Percentiles rank a stretch among this genome's conserved stretches.
phyloP scores from a whole-genome alignment of 108 stramenopile species.

The Cyclotella kingstonii region DNA sequence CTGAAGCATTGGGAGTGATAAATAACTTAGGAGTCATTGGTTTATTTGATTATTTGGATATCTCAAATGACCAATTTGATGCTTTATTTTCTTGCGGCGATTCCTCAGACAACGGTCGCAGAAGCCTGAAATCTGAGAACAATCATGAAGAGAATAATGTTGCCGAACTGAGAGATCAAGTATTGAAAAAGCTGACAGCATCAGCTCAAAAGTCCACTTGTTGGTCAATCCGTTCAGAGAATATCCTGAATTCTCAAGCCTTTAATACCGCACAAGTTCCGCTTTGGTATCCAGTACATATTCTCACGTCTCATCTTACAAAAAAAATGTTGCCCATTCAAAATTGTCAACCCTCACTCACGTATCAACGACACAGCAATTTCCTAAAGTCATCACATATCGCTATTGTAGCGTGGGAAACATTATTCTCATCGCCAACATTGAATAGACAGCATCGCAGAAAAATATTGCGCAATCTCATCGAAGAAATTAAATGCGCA shows the following conservation, averaged over 20 bases:
- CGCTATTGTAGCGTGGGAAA: constrained; percentile 38
- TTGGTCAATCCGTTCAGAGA: constrained; percentile 3
- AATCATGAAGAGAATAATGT: not conserved
- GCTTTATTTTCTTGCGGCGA: constrained; percentile 9
- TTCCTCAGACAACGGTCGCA: not conserved
- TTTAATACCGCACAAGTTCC: not conserved
- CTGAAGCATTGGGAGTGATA: not conserved
- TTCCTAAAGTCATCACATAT: constrained; percentile 13
- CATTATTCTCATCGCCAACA: constrained; percentile 5
- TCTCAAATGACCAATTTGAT: constrained; percentile 11
- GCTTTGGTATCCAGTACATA: constrained; percentile 10
- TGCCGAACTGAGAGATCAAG: constrained; percentile 6
- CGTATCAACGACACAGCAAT: constrained; percentile 1
- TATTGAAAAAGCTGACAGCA: constrained; percentile 20
- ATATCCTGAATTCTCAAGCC: not conserved
- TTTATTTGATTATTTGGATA: constrained; percentile 36
- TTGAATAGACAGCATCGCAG: constrained; percentile 1
- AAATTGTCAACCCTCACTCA: not conserved
- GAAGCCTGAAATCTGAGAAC: not conserved
- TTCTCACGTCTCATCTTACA: constrained; percentile 11
- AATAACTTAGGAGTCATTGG: constrained; percentile 29
- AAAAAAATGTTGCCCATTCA: constrained; percentile 3
- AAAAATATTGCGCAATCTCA: constrained; percentile 10
- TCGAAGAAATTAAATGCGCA: constrained; percentile 16
- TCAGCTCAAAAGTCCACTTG: constrained; percentile 13